Evolutionary conservation across 192 early-diverging fungal genomes (phyloP), one percentile per base, ranked within the genome.

Genomic region (Podila horticola): DNA sequence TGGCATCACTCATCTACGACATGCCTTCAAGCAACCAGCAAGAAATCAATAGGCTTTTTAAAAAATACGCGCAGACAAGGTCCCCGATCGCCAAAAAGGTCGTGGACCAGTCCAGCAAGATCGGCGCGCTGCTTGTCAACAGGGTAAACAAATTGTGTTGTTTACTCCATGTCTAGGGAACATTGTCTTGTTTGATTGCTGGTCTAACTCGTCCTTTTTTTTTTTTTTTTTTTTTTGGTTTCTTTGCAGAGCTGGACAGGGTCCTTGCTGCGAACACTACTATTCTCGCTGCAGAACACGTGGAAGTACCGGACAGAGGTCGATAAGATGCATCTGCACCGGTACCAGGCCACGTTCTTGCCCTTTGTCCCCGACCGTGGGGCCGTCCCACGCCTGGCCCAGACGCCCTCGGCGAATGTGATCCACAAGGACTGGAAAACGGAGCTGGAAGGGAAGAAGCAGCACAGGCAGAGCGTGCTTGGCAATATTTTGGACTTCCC

Each of bases 1-100:
- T 74, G 1, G 72, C 72, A 6, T 74, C 72, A 2, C 45, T 74
- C 11, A 58, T 74, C 20, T 61, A 74, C 59, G 72, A 74, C 58
- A 50, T 60, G 22, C 22, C 48, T 3, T 52, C 62, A 17, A 12
- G 12, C 49, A 58, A 64, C 22, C 26, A 51, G 8, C n/a, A 66
- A 26, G 52, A 59, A 11, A 11, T 74, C 1, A 55, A 36, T 24
- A 31, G 38, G n/a, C 45, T 74, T 48, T 67, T 74, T 26, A 45
- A 33, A 19, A 19, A 20, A 19, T 74, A 74, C 29, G 50, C 50
- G 10, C 57, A 61, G 2, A 33, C 50, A 34, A 33, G 72, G 6
- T 11, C 45, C 1, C 20, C 38, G 4, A 22, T 28, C 41, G 41
- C 59, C 12, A 66, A 41, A 61, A 55, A 74, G 17, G 45, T 58